phyloP scores from a whole-genome alignment of 257 asterid genomes.

The Lycium ferocissimum region DNA sequence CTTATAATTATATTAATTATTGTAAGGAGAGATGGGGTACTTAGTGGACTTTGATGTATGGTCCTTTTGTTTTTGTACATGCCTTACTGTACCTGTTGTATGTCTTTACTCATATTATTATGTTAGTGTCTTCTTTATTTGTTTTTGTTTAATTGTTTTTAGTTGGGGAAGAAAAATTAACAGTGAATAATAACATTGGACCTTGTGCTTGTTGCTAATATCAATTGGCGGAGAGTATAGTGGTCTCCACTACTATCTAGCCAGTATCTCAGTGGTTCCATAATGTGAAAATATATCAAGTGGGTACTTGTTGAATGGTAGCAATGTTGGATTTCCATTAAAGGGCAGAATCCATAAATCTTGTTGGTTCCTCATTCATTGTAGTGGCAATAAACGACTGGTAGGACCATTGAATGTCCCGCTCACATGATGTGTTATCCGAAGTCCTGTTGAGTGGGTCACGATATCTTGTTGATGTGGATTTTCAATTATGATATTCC shows the following conservation, averaged over 20 bases:
- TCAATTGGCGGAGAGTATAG: background rate
- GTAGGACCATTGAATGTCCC: constrained; percentile 20
- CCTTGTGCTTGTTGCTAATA: background rate
- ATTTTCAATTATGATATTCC: background rate
- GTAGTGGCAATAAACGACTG: constrained; percentile 21
- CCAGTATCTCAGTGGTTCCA: background rate
- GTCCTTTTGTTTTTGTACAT: constrained; percentile 26
- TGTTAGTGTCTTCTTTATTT: background rate
- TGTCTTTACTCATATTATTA: constrained; percentile 1
- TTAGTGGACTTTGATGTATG: constrained; percentile 23
- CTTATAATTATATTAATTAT: background rate
- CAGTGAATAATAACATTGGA: background rate
- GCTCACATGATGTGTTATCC: constrained; percentile 2
- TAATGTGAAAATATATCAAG: background rate
- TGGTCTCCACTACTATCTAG: background rate
- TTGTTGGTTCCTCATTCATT: background rate
- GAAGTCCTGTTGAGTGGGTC: background rate
- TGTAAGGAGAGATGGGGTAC: background rate
- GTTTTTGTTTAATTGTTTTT: background rate
- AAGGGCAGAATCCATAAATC: background rate
- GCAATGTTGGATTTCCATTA: background rate
- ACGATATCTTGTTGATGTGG: constrained; percentile 14
- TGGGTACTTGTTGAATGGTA: background rate
- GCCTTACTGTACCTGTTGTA: constrained; percentile 25
- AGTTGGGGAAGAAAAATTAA: background rate